Percentiles rank a stretch among this genome's conserved stretches.
These are phyloP conservation scores for Pyrus communis DNA, from an alignment of 306 rosid genomes.

Conservation along the genomic window DNA sequence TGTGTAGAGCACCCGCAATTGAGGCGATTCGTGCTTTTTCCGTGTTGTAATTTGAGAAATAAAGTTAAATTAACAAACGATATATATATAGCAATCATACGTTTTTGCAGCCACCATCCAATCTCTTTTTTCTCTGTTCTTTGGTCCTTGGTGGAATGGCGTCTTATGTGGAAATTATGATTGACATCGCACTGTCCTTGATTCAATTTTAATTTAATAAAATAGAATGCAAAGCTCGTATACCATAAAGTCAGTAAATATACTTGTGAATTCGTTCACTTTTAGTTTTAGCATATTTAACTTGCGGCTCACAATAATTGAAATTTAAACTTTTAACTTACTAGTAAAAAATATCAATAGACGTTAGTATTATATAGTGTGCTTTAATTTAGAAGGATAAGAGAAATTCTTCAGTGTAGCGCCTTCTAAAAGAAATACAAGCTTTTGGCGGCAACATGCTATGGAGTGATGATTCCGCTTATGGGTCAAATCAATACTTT, in stretches of 20 bases:
- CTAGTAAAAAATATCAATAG: too few species aligned
- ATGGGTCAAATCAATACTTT: too few species aligned
- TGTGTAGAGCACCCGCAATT: slow-evolving; percentile 89
- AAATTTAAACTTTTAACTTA: too few species aligned
- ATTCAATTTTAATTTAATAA: not conserved
- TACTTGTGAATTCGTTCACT: too few species aligned
- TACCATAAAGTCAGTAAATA: too few species aligned
- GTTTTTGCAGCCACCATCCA: slow-evolving; percentile 10
- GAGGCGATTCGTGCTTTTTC: slow-evolving; percentile 94
- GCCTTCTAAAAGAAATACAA: too few species aligned
- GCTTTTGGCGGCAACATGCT: too few species aligned
- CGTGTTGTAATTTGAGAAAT: slow-evolving; percentile 21
- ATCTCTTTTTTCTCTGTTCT: slow-evolving; percentile 1
- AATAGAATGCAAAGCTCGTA: too few species aligned
- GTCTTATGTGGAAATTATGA: not conserved
- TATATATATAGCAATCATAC: not conserved
- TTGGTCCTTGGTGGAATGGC: not conserved
- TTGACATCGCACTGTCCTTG: not conserved
- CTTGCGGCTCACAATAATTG: not conserved
- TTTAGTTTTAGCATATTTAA: too few species aligned
- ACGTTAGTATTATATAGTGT: not conserved
- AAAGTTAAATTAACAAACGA: slow-evolving; percentile 6
- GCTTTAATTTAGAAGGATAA: too few species aligned
- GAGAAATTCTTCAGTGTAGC: too few species aligned
- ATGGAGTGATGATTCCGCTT: too few species aligned